Percentiles rank a stretch among this genome's conserved stretches.
These are phyloP conservation scores for Candida sakaeoensis DNA, from an alignment of 805 yeast genomes.

Conservation along the genomic window DNA sequence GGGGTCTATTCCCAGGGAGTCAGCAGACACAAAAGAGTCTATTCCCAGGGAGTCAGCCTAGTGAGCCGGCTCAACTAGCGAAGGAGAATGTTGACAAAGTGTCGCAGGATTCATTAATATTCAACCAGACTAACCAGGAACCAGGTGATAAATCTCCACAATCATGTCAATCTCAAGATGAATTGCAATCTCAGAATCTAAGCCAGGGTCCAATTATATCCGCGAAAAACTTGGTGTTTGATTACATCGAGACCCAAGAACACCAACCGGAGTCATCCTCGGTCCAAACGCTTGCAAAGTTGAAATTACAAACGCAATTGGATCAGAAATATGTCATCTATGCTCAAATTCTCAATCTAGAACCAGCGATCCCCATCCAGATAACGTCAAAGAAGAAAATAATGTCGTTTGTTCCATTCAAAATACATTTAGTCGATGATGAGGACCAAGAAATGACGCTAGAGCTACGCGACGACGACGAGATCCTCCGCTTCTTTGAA, in stretches of 20 bases:
- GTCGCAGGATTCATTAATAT: background rate
- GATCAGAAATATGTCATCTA: background rate
- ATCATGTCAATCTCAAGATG: no score
- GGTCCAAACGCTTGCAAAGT: background rate
- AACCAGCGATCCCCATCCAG: background rate
- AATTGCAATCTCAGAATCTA: no score
- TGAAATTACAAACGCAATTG: background rate
- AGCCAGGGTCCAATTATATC: no score
- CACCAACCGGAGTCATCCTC: background rate
- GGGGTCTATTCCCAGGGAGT: background rate
- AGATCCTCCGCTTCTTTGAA: conserved; percentile 24
- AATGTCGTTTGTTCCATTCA: conserved; percentile 20
- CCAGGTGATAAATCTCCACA: no score
- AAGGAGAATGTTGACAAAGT: background rate
- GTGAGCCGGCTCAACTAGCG: background rate
- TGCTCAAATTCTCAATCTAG: background rate
- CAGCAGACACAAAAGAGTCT: background rate
- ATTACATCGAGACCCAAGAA: background rate
- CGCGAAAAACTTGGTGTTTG: no score
- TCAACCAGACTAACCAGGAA: background rate
- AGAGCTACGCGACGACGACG: conserved; percentile 21
- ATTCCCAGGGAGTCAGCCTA: background rate
- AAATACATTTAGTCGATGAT: conserved; percentile 16
- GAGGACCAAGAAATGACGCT: conserved; percentile 10
- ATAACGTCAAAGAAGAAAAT: conserved; percentile 19